Evolutionary conservation across 495 filamentous ascomycete species (phyloP).

Genomic region (Penicillium antarcticum): DNA sequence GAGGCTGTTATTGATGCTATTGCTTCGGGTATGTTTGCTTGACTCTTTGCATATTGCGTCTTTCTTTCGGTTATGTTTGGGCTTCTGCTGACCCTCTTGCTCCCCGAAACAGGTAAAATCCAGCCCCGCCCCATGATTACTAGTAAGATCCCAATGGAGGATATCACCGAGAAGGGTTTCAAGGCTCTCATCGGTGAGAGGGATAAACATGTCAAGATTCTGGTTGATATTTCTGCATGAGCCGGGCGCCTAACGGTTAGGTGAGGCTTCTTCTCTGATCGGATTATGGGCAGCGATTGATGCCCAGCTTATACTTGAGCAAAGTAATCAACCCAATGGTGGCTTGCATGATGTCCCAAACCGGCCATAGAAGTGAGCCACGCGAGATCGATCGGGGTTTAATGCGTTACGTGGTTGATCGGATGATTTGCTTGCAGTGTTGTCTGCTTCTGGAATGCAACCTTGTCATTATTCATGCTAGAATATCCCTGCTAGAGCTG

Average conservation of each 20-base stretch:
- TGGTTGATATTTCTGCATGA: slow-evolving; percentile 28
- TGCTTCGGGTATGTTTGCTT: slow-evolving; percentile 34
- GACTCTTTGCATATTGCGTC: background rate
- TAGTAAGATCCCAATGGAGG: slow-evolving; percentile 45
- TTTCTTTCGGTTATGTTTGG: background rate
- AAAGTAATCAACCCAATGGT: too few species aligned
- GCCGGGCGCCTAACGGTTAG: background rate
- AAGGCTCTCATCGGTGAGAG: slow-evolving; percentile 51
- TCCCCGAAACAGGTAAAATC: slow-evolving; percentile 18
- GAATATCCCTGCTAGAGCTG: too few species aligned
- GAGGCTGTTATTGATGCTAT: slow-evolving; percentile 54
- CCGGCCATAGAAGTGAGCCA: too few species aligned
- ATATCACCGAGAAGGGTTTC: slow-evolving; percentile 53
- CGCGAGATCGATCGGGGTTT: too few species aligned
- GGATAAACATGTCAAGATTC: slow-evolving; percentile 55
- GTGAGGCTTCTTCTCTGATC: too few species aligned
- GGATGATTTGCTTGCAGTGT: too few species aligned
- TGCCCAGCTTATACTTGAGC: too few species aligned
- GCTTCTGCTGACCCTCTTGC: slow-evolving; percentile 30
- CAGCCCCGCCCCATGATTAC: slow-evolving; percentile 52
- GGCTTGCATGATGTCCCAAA: too few species aligned
- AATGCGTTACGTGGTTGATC: too few species aligned
- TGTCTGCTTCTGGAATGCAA: too few species aligned
- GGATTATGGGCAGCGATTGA: too few species aligned
- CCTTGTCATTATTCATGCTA: too few species aligned